Evolutionary conservation across 495 filamentous ascomycete species (phyloP), one percentile per base, ranked within the genome.

Genomic region (Podospora comata): DNA sequence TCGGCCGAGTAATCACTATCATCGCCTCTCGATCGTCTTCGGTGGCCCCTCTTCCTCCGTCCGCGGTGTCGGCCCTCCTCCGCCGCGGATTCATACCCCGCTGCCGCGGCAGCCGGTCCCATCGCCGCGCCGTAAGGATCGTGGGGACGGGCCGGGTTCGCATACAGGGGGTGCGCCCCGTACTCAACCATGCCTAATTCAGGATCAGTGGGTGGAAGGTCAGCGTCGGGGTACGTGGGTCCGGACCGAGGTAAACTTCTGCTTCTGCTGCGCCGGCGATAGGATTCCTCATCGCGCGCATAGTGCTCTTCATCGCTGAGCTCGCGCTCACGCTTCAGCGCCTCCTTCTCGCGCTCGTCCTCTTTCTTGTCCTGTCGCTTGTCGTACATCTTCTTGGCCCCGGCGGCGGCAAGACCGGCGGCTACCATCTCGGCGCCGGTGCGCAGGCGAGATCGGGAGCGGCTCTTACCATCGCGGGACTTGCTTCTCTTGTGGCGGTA

Each of bases 121-220:
- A 48, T 48, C 55, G 55, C 18, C n/a, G 55, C 60, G 65, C 64
- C 68, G 54, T 59, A 44, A 60, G 60, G 28, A 3, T 65, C n/a
- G 56, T 68, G 30, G 55, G 73, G 70, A 55, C 65, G 57, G 26
- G 60, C 39, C 61, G 70, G 68, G 30, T 70, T 60, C 30, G 53
- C 73, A 73, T 84, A 79, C 48, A 91, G 84, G 62, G 88, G 88
- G 60, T 86, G 84, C 58, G 86, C 84, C 69, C 91, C 92, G 80
- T 94, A 94, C 77, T 93, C 91, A 80, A 96, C 92, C 80, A 95
- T 83, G 67, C 87, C 89, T 83, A 87, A 77, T 77, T 89, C 86
- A 82, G 81, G 85, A 80, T 86, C 81, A 80, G 85, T 81, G 83
- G 82, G 48, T 80, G 77, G 68, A 72, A 71, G 65, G 68, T 70